Evolutionary conservation across 2,329 filamentous ascomycete species (phyloP).

Genomic region (Colletotrichum abscissum): DNA sequence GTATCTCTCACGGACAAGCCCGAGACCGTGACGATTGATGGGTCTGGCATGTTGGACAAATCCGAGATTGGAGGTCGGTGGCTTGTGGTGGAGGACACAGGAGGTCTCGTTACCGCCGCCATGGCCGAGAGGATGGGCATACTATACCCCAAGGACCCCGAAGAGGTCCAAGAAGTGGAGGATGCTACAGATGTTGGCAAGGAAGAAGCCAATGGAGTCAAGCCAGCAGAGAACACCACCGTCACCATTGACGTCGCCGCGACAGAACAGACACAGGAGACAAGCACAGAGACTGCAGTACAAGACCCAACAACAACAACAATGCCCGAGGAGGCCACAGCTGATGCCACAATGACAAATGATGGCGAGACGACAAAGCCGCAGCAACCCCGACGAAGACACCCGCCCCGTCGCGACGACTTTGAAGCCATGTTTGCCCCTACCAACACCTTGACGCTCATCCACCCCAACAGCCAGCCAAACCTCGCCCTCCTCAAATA

Average conservation of each 20-base stretch:
- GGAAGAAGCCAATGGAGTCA: constrained; percentile 22
- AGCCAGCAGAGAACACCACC: constrained; percentile 1
- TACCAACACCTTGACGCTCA: constrained; percentile 81
- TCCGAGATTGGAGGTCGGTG: constrained; percentile 64
- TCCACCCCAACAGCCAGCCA: constrained; percentile 86
- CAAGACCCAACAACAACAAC: background rate
- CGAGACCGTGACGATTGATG: constrained; percentile 41
- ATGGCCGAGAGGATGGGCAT: constrained; percentile 92
- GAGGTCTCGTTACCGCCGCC: constrained; percentile 83
- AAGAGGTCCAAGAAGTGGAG: constrained; percentile 43
- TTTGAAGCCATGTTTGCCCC: constrained; percentile 73
- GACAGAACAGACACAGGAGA: background rate
- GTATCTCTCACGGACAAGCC: constrained; percentile 43
- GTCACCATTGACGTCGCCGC: background rate
- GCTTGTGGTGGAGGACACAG: constrained; percentile 88
- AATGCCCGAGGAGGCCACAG: background rate
- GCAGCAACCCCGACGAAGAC: constrained; percentile 14
- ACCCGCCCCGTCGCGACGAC: constrained; percentile 51
- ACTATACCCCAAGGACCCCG: constrained; percentile 62
- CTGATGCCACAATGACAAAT: constrained; percentile 1
- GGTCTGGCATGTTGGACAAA: constrained; percentile 80
- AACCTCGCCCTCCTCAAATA: constrained; percentile 90
- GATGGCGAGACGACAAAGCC: constrained; percentile 11
- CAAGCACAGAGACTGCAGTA: background rate
- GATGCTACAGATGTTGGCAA: constrained; percentile 34